A percentile compares a stretch with the other conserved stretches of the same genome.
Conservation (phyloP, 805 yeast species). For the Tetrapisispora phaffii region DNA sequence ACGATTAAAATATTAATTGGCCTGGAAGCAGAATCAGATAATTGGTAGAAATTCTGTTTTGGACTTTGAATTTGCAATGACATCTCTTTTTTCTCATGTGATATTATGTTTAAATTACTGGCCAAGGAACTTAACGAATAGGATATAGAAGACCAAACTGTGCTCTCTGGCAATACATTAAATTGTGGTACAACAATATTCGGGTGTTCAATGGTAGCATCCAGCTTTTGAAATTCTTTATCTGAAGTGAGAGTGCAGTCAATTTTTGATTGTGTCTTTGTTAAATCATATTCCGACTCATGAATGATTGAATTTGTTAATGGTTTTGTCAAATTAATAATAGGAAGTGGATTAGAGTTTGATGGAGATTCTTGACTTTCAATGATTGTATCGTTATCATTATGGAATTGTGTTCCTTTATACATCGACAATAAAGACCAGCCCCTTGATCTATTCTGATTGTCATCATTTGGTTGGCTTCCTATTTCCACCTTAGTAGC, state of each 20-base stretch:
- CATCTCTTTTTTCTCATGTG: conserved; percentile 5
- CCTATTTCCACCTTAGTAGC: background rate
- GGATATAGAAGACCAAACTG: conserved; percentile 19
- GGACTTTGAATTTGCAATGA: conserved; percentile 13
- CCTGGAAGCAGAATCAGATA: conserved; percentile 14
- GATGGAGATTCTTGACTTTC: background rate
- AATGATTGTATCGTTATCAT: background rate
- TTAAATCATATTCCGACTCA: background rate
- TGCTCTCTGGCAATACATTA: conserved; percentile 21
- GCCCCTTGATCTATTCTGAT: conserved; percentile 5
- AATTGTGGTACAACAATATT: conserved; percentile 27
- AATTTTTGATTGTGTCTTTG: background rate
- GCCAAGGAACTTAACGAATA: conserved; percentile 11
- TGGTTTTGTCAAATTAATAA: conserved; percentile 2
- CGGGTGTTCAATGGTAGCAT: conserved; percentile 9
- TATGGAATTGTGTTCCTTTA: background rate
- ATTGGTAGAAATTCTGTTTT: conserved; percentile 8
- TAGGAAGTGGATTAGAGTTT: background rate
- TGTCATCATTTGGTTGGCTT: background rate
- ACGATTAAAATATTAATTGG: conserved; percentile 63
- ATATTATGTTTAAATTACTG: conserved; percentile 7
- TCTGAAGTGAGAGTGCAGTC: conserved; percentile 1
- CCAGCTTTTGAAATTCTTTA: background rate
- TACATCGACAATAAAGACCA: conserved; percentile 19
- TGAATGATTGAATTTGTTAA: conserved; percentile 1